phyloP scores from a whole-genome alignment of 371 early-diverging fungal genomes.

The Mucor ambiguus region DNA sequence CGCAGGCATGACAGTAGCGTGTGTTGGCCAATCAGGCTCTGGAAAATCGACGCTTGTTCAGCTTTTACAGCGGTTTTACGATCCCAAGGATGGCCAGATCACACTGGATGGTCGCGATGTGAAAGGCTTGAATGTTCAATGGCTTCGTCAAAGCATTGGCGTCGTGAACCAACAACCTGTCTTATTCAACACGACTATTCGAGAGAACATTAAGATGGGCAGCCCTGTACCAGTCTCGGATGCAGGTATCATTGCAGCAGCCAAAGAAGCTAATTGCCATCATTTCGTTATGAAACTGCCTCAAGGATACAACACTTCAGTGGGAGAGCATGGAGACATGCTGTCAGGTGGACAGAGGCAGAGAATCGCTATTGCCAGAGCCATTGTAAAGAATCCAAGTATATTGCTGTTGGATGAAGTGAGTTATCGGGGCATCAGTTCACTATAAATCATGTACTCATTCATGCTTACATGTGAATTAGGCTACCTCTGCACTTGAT shows the following conservation, averaged over 20 bases:
- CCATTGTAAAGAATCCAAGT: slow-evolving; percentile 66
- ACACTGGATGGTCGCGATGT: slow-evolving; percentile 60
- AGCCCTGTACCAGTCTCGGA: slow-evolving; percentile 44
- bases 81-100: slow-evolving; percentile 55
- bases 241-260: slow-evolving; percentile 61
- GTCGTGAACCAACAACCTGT: slow-evolving; percentile 73
- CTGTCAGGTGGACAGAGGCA: slow-evolving; percentile 91
- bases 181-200: slow-evolving; percentile 72
- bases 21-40: slow-evolving; percentile 68
- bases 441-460: not conserved
- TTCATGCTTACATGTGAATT: no score
- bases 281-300: slow-evolving; percentile 70
- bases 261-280: slow-evolving; percentile 68
- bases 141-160: slow-evolving; percentile 64
- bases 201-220: slow-evolving; percentile 74
- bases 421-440: slow-evolving; percentile 17
- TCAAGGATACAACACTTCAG: slow-evolving; percentile 68
- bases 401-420: slow-evolving; percentile 77
- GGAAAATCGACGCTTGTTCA: slow-evolving; percentile 71
- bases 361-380: slow-evolving; percentile 73
- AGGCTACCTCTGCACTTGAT: slow-evolving; percentile 79
- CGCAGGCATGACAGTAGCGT: slow-evolving; percentile 62
- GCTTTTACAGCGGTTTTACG: slow-evolving; percentile 68
- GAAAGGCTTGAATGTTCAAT: slow-evolving; percentile 49
- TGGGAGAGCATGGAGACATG: slow-evolving; percentile 50